A percentile compares a stretch with the other conserved stretches of the same genome.
Evolutionary conservation across 192 early-diverging fungal species (phyloP).

Genomic region (Geranomyces michiganensis): DNA sequence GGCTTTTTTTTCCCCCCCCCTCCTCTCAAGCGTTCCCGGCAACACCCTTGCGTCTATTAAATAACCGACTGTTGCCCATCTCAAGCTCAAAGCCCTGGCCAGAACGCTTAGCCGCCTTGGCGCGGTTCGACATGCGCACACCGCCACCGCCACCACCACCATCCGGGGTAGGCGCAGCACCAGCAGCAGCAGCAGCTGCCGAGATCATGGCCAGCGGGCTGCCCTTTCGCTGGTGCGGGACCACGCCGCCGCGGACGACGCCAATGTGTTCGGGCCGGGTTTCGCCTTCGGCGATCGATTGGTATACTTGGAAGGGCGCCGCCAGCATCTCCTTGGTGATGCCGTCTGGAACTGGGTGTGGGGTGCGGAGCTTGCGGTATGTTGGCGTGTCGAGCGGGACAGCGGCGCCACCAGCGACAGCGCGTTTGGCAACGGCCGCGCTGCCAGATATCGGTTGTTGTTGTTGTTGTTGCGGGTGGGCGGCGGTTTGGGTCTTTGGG

Average conservation of each 20-base stretch:
- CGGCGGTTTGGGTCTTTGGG: neutral
- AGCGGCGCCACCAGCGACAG: neutral
- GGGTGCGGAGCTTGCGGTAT: slow-evolving; percentile 22
- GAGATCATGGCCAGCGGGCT: neutral
- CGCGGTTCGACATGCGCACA: neutral
- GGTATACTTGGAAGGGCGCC: slow-evolving; percentile 31
- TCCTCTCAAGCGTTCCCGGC: neutral
- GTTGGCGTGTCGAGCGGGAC: slow-evolving; percentile 14
- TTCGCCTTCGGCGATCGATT: slow-evolving; percentile 34
- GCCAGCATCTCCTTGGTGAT: slow-evolving; percentile 39
- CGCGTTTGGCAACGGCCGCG: neutral
- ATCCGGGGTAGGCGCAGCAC: neutral
- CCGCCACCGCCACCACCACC: too few relatives aligned
- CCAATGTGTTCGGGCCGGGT: slow-evolving; percentile 26
- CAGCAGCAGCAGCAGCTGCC: neutral
- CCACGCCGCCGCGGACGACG: slow-evolving; percentile 27
- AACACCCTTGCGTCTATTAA: neutral
- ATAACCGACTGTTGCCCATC: slow-evolving; percentile 20
- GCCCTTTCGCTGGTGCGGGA: slow-evolving; percentile 10
- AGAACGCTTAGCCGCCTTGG: neutral
- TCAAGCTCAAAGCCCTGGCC: slow-evolving; percentile 29
- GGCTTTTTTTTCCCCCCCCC: neutral
- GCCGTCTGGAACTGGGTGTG: slow-evolving; percentile 34
- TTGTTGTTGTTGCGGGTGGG: slow-evolving; percentile 1
- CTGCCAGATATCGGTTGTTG: too few relatives aligned